phyloP scores from a whole-genome alignment of 306 rosid species.

The Cicer judaicum region DNA sequence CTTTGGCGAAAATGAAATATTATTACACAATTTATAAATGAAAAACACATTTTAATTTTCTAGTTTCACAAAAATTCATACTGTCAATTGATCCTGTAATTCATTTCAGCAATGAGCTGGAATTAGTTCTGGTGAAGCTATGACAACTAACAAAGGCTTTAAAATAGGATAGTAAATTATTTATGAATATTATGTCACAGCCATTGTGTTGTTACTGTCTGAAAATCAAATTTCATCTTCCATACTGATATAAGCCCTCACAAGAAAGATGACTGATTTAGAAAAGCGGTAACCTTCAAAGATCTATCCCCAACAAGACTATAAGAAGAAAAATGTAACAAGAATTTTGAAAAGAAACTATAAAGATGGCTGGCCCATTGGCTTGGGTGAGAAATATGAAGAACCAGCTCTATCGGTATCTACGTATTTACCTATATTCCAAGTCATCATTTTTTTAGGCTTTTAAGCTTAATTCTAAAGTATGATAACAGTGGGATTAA shows the following conservation, averaged over 20 bases:
- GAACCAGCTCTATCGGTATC: background rate
- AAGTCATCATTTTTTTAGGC: slow-evolving; percentile 4
- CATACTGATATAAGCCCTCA: background rate
- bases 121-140: slow-evolving; percentile 30
- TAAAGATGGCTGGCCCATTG: slow-evolving; percentile 18
- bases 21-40: slow-evolving; percentile 3
- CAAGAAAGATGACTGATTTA: background rate
- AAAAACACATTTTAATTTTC: slow-evolving; percentile 23
- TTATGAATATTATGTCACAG: slow-evolving; percentile 16
- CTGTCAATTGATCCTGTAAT: slow-evolving; percentile 25
- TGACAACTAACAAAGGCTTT: background rate
- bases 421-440: slow-evolving; percentile 15
- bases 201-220: background rate
- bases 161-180: background rate
- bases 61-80: slow-evolving; percentile 16
- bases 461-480: slow-evolving; percentile 28
- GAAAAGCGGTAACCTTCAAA: slow-evolving; percentile 1
- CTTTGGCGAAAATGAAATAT: slow-evolving; percentile 18
- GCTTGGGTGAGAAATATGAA: slow-evolving; percentile 24
- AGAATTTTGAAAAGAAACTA: slow-evolving; percentile 13
- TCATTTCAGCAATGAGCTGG: slow-evolving; percentile 25
- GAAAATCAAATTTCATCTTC: slow-evolving; percentile 15
- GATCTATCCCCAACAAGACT: slow-evolving; percentile 15
- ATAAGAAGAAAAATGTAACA: slow-evolving; percentile 7
- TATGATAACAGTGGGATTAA: slow-evolving; percentile 30